phyloP scores from a whole-genome alignment of 108 stramenopile species.

The Schizochytrium sp. region DNA sequence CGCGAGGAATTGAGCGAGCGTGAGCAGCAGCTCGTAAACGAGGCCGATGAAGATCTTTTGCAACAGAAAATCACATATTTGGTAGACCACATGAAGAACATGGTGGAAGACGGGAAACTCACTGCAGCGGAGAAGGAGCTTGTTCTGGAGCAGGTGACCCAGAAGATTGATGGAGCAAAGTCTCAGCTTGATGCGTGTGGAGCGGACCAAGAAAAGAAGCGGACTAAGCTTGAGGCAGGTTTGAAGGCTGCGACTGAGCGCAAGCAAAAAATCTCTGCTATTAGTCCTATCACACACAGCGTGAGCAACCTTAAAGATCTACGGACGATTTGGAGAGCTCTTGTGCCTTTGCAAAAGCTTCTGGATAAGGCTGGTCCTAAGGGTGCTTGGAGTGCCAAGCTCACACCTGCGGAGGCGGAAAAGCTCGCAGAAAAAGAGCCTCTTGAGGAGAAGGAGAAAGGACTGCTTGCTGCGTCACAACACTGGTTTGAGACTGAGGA shows the following conservation, averaged over 20 bases:
- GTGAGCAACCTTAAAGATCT: constrained; percentile 8
- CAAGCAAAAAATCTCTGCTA: background rate
- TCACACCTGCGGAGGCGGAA: constrained; percentile 35
- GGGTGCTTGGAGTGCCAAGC: constrained; percentile 50
- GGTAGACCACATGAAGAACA: constrained; percentile 64
- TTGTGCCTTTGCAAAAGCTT: constrained; percentile 6
- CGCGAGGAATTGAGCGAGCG: constrained; percentile 81
- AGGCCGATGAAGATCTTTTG: constrained; percentile 64
- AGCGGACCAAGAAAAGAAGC: constrained; percentile 57
- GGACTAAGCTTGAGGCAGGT: constrained; percentile 18
- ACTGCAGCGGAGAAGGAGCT: constrained; percentile 67
- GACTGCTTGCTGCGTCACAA: constrained; percentile 29
- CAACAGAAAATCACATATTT: constrained; percentile 64
- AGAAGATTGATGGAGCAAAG: background rate
- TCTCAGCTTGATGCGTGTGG: constrained; percentile 45
- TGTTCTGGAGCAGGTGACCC: constrained; percentile 62
- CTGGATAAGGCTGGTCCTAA: constrained; percentile 45
- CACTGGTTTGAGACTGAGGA: constrained; percentile 55
- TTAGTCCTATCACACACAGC: constrained; percentile 10
- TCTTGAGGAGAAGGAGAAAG: constrained; percentile 4
- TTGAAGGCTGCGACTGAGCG: constrained; percentile 5
- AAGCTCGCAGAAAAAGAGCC: constrained; percentile 7
- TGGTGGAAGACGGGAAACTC: constrained; percentile 68
- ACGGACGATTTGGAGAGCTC: background rate
- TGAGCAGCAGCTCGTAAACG: constrained; percentile 88